These are phyloP conservation scores for Leucocoprinus birnbaumii DNA, from an alignment of 768 basidiomycete genomes.

Conservation along the genomic window DNA sequence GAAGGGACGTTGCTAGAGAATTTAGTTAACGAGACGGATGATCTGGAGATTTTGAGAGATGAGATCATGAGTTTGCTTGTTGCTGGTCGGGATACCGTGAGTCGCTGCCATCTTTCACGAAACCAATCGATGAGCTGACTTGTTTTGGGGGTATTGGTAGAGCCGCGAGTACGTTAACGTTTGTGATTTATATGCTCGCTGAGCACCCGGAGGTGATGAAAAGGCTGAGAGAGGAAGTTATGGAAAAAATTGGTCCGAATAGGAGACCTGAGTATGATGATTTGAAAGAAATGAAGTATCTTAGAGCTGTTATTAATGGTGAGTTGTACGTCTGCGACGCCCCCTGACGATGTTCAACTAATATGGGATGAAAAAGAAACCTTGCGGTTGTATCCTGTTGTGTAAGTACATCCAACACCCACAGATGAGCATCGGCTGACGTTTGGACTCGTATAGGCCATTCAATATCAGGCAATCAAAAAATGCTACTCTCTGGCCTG, in stretches of 20 bases:
- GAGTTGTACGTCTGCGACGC: neutral
- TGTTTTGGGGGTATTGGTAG: slow-evolving; percentile 17
- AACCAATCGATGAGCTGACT: no score
- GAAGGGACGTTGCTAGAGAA: slow-evolving; percentile 41
- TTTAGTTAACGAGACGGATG: slow-evolving; percentile 39
- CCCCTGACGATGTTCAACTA: neutral
- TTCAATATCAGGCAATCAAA: slow-evolving; percentile 15
- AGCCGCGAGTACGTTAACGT: slow-evolving; percentile 43
- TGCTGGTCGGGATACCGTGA: slow-evolving; percentile 42
- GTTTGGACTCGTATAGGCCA: neutral
- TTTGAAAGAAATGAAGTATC: slow-evolving; percentile 39
- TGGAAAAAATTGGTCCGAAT: slow-evolving; percentile 30
- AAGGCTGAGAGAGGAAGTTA: slow-evolving; percentile 40
- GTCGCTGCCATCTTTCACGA: neutral
- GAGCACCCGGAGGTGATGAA: slow-evolving; percentile 38
- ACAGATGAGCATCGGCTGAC: neutral
- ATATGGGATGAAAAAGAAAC: slow-evolving; percentile 11
- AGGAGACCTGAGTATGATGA: slow-evolving; percentile 36
- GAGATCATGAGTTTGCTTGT: slow-evolving; percentile 41
- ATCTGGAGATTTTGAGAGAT: slow-evolving; percentile 35
- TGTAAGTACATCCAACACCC: slow-evolving; percentile 10
- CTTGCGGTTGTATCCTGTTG: slow-evolving; percentile 17
- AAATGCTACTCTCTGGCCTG: slow-evolving; percentile 16
- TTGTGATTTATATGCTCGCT: slow-evolving; percentile 42
- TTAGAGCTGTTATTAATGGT: slow-evolving; percentile 44